Base-by-base conservation (phyloP, 345 rosid species). In the Citrus glauca region DNA sequence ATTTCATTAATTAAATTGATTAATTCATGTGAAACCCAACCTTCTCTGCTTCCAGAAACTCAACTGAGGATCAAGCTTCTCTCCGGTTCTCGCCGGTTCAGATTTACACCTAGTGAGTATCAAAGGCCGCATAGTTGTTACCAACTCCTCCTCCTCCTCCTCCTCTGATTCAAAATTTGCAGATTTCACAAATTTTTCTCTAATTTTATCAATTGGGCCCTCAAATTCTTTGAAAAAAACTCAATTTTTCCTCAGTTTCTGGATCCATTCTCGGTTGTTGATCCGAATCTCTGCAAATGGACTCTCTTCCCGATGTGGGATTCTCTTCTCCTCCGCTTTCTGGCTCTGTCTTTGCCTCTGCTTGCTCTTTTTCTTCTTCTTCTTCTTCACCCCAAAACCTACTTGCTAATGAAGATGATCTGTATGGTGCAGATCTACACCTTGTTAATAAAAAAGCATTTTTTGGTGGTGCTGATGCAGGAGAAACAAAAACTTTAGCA, bases 351-450 rank as follows among this genome's bases (percentile, higher is more conserved):
- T 27, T 81, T 76, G 70, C 69, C 75, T 65, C 81, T 38, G 78
- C 71, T 69, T 71, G 77, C 48, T 75, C 79, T 27, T 82, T 68
- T 77, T 69, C 84, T 82, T 84, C 89, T 27, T 80, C 74, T 35
- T 85, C 79, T 3, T 91, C 89, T 5, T 94, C 92, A 11, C 88
- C 97, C 98, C 97, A 93, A 83, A 94, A 93, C 78, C 83, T 88
- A 78, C 82, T 48, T 59, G 97, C 98, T 48, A 94, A 76, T 40
- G 98, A 94, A 1, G 97, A 95, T 1, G 98, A 90, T 71, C 95
- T 75, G 78, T 91, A 91, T 10, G 98, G 97, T 2, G 94, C 97
- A 83, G 98, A 95, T 91, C 93, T 90, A 80, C 95, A 88, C 73
- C 98, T 88, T 8, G 92, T 93, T 69, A 95, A 81, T 25, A 89